A percentile compares a stretch with the other conserved stretches of the same genome.
phyloP scores from a whole-genome alignment of 345 rosid species.

The Tarenaya hassleriana region DNA sequence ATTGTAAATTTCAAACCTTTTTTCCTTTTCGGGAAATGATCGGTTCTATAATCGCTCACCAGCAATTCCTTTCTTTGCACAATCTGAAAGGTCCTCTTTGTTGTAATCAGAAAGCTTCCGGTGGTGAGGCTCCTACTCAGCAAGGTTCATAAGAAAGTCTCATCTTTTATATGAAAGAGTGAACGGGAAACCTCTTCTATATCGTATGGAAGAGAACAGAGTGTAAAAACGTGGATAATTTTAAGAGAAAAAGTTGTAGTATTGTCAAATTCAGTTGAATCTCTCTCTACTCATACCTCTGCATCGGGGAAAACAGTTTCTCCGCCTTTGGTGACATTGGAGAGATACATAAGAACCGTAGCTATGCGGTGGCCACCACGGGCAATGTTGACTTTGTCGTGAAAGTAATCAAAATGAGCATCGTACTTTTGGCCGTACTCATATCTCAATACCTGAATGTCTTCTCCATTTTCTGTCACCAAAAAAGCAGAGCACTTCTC shows the following conservation, averaged over 20 bases:
- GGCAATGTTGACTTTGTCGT: constrained; percentile 78
- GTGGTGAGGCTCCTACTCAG: constrained; percentile 56
- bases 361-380: constrained; percentile 93
- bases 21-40: not conserved
- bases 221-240: no score
- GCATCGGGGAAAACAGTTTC: constrained; percentile 91
- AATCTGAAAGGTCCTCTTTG: constrained; percentile 71
- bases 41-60: constrained; percentile 34
- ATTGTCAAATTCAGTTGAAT: no score
- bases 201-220: constrained; percentile 4
- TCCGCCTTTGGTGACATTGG: constrained; percentile 83
- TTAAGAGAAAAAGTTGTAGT: no score
- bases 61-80: constrained; percentile 88
- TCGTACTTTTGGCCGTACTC: constrained; percentile 91
- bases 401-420: constrained; percentile 81
- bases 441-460: constrained; percentile 83
- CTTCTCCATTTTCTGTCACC: constrained; percentile 87
- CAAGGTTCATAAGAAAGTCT: constrained; percentile 11
- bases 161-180: no score
- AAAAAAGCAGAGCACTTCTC: constrained; percentile 13
- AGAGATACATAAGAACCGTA: constrained; percentile 86
- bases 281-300: no score
- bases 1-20: not conserved
- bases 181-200: not conserved
- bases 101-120: constrained; percentile 37